Base-by-base conservation (phyloP, 129 eudicot genomes). In the Erigeron canadensis region DNA sequence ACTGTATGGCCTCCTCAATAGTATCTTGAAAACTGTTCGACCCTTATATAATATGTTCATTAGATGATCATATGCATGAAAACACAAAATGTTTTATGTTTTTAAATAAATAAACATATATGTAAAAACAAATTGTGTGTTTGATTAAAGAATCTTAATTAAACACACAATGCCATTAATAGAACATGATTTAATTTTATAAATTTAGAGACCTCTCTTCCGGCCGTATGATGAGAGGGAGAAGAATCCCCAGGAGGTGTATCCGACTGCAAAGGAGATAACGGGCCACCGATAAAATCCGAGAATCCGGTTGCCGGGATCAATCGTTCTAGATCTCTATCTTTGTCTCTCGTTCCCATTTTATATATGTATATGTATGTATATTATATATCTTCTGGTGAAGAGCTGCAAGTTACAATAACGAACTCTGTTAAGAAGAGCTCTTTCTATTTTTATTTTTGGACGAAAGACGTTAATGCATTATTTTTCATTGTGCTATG, bases 281-380 rank as follows among this genome's bases (percentile, higher is more conserved):
- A 56, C 8, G 73, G 79, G 4, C 66, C 34, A 10, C 66, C 73
- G 34, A 64, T 15, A n/a, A 21, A 13, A 15, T 74, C 78, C 4
- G 78, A 9, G 44, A 75, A 75, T 42, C 79, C 67, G 67, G 73
- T 65, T 23, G 56, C 8, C 19, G 79, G 47, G 0, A 66, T 75
- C 47, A 75, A 55, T 8, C 73, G 37, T 65, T 75, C 79, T 1
- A 75, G 79, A 75, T 75, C 79, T 65, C 66, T 75, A 10, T 75
- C 73, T 55, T 43, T 65, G 4, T 75, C 79, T 65, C 66, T 65
- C 43, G 66, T 75, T 75, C 38, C 79, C 79, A 75, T 75, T 61
- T 0, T 38, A 34, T 17, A 47, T 47, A 13, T 38, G n/a, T n/a
- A n/a, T n/a, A n/a, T n/a, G n/a, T n/a, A n/a, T n/a, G n/a, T n/a